These are phyloP conservation scores for Xylaria bambusicola DNA, from an alignment of 495 filamentous ascomycete genomes.

Conservation along the genomic window DNA sequence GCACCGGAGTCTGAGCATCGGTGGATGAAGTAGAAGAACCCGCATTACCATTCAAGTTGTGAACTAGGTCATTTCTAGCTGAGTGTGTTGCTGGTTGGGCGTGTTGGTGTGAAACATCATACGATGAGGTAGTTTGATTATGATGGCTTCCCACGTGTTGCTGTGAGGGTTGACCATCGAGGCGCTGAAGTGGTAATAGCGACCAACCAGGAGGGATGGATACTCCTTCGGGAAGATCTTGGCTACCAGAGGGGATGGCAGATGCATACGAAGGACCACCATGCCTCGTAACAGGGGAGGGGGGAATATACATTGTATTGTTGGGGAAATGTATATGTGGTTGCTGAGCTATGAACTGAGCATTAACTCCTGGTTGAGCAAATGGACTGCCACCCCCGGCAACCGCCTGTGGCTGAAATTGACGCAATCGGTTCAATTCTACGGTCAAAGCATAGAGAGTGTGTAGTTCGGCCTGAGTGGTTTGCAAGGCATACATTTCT, in stretches of 20 bases:
- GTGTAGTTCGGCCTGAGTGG: constrained; percentile 56
- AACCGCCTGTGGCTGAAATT: constrained; percentile 34
- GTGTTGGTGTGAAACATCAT: constrained; percentile 6
- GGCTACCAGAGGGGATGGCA: constrained; percentile 63
- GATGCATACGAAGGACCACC: constrained; percentile 40
- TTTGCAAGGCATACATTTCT: constrained; percentile 46
- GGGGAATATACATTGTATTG: constrained; percentile 29
- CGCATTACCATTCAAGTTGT: background rate
- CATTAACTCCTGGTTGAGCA: constrained; percentile 24
- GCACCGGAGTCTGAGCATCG: background rate
- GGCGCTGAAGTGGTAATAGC: constrained; percentile 65
- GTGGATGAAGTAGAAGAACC: background rate
- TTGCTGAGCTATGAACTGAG: constrained; percentile 19
- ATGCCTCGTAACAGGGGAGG: constrained; percentile 45
- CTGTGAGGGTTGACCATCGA: constrained; percentile 41
- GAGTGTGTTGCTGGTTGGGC: background rate
- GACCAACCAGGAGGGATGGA: constrained; percentile 76
- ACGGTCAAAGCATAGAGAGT: constrained; percentile 53
- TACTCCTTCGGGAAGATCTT: constrained; percentile 71
- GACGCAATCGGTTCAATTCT: constrained; percentile 42
- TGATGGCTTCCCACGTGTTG: constrained; percentile 21
- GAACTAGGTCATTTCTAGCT: constrained; percentile 1
- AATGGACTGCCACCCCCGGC: constrained; percentile 19
- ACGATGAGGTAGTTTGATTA: constrained; percentile 20
- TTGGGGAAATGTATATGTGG: constrained; percentile 24